Evolutionary conservation across 2,329 filamentous ascomycete genomes (phyloP).

Genomic region (Trichophyton mentagrophytes): DNA sequence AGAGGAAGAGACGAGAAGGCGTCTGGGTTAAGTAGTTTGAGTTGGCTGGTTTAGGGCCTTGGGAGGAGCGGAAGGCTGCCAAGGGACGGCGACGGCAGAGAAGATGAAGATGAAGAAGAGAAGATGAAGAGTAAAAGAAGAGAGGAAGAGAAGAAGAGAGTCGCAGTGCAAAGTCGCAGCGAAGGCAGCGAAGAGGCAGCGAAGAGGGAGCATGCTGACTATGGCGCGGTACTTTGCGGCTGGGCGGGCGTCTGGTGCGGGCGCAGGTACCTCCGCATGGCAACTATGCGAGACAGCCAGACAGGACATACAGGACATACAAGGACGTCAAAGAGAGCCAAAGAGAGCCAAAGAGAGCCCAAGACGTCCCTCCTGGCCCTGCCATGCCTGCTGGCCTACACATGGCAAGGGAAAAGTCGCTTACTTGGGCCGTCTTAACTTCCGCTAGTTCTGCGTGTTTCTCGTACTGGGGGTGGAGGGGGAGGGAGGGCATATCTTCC

Average conservation of each 20-base stretch:
- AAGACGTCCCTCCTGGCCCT: too few species aligned
- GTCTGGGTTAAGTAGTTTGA: too few species aligned
- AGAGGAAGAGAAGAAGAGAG: slow-evolving; percentile 2
- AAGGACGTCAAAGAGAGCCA: too few species aligned
- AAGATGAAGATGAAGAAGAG: slow-evolving; percentile 12
- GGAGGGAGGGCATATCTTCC: not conserved
- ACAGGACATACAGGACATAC: too few species aligned
- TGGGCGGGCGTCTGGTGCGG: not conserved
- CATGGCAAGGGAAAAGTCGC: not conserved
- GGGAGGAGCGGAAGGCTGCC: slow-evolving; percentile 9
- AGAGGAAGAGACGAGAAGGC: slow-evolving; percentile 1
- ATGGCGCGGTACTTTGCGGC: not conserved
- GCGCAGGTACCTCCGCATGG: not conserved
- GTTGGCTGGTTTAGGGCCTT: not conserved
- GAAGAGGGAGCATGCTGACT: not conserved
- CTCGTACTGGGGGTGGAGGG: not conserved
- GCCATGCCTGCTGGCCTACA: not conserved
- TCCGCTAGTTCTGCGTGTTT: not conserved
- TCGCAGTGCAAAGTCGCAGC: slow-evolving; percentile 4
- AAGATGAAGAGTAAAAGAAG: slow-evolving; percentile 8
- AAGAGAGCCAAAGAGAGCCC: too few species aligned
- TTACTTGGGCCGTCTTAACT: not conserved
- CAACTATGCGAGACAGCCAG: too few species aligned
- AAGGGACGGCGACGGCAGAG: not conserved
- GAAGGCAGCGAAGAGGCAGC: too few species aligned